phyloP scores from a whole-genome alignment of 148 eudicot species.

The Silene conica region DNA sequence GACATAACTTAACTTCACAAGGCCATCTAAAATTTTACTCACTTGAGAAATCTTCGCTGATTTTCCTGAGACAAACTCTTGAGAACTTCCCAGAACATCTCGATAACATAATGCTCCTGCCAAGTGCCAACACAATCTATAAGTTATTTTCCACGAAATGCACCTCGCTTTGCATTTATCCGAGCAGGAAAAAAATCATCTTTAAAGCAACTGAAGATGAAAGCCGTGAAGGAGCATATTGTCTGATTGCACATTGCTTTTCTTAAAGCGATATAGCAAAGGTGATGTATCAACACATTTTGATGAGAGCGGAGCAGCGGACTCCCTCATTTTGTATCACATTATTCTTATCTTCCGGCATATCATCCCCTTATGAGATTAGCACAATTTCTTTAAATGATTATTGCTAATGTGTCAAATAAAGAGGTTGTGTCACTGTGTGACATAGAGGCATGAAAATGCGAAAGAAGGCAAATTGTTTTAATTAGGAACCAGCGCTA shows the following conservation, averaged over 20 bases:
- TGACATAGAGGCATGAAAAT: no score
- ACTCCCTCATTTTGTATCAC: no score
- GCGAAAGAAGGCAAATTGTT: no score
- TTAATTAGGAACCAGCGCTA: no score
- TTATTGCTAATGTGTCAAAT: no score
- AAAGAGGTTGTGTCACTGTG: no score
- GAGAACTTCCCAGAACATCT: conserved; percentile 89
- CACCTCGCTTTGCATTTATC: background rate
- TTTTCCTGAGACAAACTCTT: conserved; percentile 70
- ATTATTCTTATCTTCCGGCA: no score
- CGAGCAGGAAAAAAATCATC: background rate
- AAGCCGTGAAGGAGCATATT: background rate
- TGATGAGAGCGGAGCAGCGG: no score
- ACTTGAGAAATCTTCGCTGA: conserved; percentile 90
- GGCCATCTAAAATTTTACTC: conserved; percentile 25
- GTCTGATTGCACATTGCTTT: background rate
- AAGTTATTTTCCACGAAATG: background rate
- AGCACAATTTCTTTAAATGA: no score
- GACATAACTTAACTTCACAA: background rate
- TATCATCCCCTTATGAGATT: no score
- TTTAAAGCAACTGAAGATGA: background rate
- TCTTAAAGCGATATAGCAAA: no score
- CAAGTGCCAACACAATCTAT: conserved; percentile 34
- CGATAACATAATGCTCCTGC: conserved; percentile 94
- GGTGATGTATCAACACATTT: background rate